Conservation (phyloP, 192 early-diverging fungal genomes). For the Coemansia guatemalensis region DNA sequence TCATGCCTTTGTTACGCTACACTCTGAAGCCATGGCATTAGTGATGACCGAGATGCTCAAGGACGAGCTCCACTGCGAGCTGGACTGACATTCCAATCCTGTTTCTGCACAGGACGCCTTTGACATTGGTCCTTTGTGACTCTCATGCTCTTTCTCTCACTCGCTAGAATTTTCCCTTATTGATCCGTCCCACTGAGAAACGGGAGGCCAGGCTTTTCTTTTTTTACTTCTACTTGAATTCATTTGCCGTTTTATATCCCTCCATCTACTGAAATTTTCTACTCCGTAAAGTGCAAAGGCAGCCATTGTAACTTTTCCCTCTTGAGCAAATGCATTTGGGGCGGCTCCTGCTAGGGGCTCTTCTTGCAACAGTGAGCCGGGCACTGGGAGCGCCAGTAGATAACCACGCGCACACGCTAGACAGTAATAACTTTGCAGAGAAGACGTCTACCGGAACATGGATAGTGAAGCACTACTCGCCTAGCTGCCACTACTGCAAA, state of each 20-base stretch:
- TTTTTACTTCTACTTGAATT: neutral
- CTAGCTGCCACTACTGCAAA: slow-evolving; percentile 81
- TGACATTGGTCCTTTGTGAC: neutral
- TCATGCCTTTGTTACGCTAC: slow-evolving; percentile 74
- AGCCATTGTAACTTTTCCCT: neutral
- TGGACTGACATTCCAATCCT: slow-evolving; percentile 2
- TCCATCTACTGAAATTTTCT: neutral
- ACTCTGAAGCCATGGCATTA: slow-evolving; percentile 38
- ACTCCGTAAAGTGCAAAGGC: neutral
- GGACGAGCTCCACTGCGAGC: slow-evolving; percentile 26
- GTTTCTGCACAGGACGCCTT: neutral
- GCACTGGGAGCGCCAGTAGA: slow-evolving; percentile 39
- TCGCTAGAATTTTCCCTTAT: neutral
- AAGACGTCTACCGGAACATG: slow-evolving; percentile 58
- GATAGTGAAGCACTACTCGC: slow-evolving; percentile 87
- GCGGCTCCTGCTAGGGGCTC: slow-evolving; percentile 8
- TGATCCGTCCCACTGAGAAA: neutral
- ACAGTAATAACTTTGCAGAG: slow-evolving; percentile 43
- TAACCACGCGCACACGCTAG: slow-evolving; percentile 45
- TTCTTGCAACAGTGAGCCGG: slow-evolving; percentile 14
- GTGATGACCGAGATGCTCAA: slow-evolving; percentile 30
- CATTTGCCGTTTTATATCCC: neutral
- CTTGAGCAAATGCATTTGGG: slow-evolving; percentile 22
- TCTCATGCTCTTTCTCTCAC: slow-evolving; percentile 1
- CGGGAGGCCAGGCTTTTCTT: neutral